Base-by-base conservation (phyloP, 805 yeast species). In the Ogataea thermomethanolica region DNA sequence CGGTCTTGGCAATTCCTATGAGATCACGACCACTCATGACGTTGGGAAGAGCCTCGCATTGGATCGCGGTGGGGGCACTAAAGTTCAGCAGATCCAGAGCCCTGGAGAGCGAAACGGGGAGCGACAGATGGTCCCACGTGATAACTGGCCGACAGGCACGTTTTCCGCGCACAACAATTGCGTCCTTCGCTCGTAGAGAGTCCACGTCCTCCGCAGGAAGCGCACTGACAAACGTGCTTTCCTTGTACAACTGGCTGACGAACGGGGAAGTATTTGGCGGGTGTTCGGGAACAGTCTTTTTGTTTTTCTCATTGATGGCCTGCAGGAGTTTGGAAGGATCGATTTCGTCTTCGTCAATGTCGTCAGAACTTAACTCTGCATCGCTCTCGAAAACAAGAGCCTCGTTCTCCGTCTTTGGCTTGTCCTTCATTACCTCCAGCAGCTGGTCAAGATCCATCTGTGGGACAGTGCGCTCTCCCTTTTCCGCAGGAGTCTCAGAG, bases 1-100 rank as follows among this genome's bases (percentile, higher is more conserved):
- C 99, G 0, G 99, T 93, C 49, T 89, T 88, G 0, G 99, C 98
- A 14, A 93, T 83, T 5, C 96, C 97, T 33, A 93, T 83, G 7
- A 91, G 77, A 64, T 93, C 98, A 34, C 84, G 64, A 1, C 98
- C 98, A 2, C 81, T 70, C 95, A 91, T 85, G 14, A 89, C 78
- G 0, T 89, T 84, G 0, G 99, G 98, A 15, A 90, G 70, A 0
- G 96, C 89, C 54, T 89, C 96, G 0, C 89, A 72, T 60, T 93
- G 99, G 39, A 93, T 88, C 0, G 96, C 77, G 0, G 97, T 86
- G 1, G 98, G 96, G 2, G 64, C 56, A 0, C 61, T 66, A 56
- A 77, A 90, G 7, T 68, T 59, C 8, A 83, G 58, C 10, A 66
- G 65, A 3, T 72, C 68, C 6, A 91, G 65, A 0, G 78, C 70